These are phyloP conservation scores for Termitomyces sp. DNA, from an alignment of 768 basidiomycete genomes.

Conservation along the genomic window DNA sequence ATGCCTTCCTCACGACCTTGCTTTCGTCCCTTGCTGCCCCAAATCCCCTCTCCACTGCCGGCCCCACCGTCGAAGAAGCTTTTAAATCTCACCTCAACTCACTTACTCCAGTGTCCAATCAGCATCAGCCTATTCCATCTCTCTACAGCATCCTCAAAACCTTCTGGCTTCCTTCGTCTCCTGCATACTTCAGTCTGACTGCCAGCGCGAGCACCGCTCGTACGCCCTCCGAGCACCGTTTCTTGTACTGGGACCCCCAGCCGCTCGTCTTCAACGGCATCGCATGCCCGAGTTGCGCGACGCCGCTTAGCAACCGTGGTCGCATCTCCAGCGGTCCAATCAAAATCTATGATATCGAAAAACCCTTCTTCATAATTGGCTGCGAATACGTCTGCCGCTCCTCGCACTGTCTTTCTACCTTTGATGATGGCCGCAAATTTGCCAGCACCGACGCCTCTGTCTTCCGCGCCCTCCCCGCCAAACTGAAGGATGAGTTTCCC, in stretches of 20 bases:
- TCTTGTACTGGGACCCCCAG: constrained; percentile 85
- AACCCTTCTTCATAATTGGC: constrained; percentile 81
- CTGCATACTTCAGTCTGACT: constrained; percentile 70
- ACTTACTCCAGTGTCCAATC: constrained; percentile 42
- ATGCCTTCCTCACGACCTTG: constrained; percentile 50
- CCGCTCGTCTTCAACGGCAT: constrained; percentile 82
- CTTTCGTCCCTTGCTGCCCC: constrained; percentile 55
- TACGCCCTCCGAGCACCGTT: constrained; percentile 67
- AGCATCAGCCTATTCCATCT: constrained; percentile 53
- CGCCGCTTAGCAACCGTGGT: constrained; percentile 59
- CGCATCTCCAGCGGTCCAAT: constrained; percentile 70
- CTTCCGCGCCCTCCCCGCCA: constrained; percentile 60
- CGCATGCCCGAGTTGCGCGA: constrained; percentile 59
- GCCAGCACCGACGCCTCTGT: constrained; percentile 71
- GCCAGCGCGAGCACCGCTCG: constrained; percentile 65
- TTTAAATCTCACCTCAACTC: constrained; percentile 74
- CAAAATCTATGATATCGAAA: constrained; percentile 75
- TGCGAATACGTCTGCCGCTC: constrained; percentile 71
- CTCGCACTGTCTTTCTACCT: constrained; percentile 34
- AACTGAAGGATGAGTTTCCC: constrained; percentile 71
- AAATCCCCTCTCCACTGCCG: constrained; percentile 53
- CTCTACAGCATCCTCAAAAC: constrained; percentile 77
- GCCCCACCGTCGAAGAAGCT: constrained; percentile 66
- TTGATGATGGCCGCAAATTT: constrained; percentile 55
- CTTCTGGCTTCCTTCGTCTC: constrained; percentile 79